phyloP scores from a whole-genome alignment of 225 moss, liverwort and hornwort species.

The Pleurozium schreberi region DNA sequence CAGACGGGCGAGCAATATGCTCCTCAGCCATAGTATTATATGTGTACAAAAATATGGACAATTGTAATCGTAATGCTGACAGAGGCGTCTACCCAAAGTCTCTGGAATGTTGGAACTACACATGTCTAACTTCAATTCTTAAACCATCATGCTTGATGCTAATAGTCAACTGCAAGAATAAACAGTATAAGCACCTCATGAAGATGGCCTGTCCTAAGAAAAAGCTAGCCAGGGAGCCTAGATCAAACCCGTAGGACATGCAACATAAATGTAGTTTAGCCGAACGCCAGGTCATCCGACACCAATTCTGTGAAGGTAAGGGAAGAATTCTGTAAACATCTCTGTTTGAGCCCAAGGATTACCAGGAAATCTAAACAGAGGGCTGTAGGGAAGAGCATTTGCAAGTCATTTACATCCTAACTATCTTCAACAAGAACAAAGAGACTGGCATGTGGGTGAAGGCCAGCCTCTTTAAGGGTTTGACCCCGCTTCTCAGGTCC shows the following conservation, averaged over 20 bases:
- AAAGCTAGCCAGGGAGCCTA: neutral
- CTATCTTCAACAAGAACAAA: constrained; percentile 81
- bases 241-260: neutral
- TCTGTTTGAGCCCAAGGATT: constrained; percentile 21
- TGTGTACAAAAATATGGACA: constrained; percentile 38
- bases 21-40: constrained; percentile 21
- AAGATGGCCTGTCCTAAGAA: constrained; percentile 1
- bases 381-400: neutral
- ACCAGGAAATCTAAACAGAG: constrained; percentile 10
- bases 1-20: neutral
- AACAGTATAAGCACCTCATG: constrained; percentile 12
- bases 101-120: constrained; percentile 10
- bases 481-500: constrained; percentile 69
- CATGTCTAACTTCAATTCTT: constrained; percentile 9
- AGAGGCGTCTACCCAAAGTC: constrained; percentile 2
- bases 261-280: constrained; percentile 1
- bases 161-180: constrained; percentile 7
- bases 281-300: constrained; percentile 15
- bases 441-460: constrained; percentile 91
- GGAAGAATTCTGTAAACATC: constrained; percentile 7
- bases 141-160: constrained; percentile 1
- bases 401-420: constrained; percentile 30
- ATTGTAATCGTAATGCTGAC: constrained; percentile 16
- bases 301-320: constrained; percentile 13
- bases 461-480: constrained; percentile 69